Evolutionary conservation across 2,329 filamentous ascomycete species (phyloP), one percentile per base, ranked within the genome.

Genomic region (Pestalotiopsis sp.): DNA sequence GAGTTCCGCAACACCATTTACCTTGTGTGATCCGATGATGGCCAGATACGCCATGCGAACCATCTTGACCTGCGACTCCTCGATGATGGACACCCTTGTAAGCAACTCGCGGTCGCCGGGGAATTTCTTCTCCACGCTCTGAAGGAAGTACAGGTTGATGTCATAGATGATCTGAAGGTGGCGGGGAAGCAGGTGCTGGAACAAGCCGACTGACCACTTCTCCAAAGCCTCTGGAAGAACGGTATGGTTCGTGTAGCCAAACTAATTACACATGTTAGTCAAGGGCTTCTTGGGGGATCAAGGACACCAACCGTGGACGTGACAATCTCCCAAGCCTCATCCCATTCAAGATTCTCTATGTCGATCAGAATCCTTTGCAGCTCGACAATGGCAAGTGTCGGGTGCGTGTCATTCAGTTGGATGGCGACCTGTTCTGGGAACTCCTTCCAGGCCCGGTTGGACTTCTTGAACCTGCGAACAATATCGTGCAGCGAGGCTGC

Each of bases 111-210:
- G 90, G 73, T 98, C 94, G 67, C 93, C 90, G 59, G 96, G 96
- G 83, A 97, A 98, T 69, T 87, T 90, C 76, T 93, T 93, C 85
- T 99, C 96, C 17, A 99, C 95, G 23, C 82, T 86, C 78, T 98
- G 95, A 61, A 99, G 83, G 88, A 99, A 99, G 80, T 90, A 92
- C 60, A 98, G 83, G 83, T 99, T 99, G 85, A 99, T 97, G 75
- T 99, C 96, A 81, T 97, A 98, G 77, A 98, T 98, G 78, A 98
- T 97, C 80, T 98, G 93, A 66, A 99, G 86, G 80, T 99, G 96
- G 68, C 96, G 91, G 23, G 96, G 96, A 17, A 99, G 90, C 27
- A 99, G 89, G 76, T 98, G 92, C 83, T 98, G 95, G 77, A 99
- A 83, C 69, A 99, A 84, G 60, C 93, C 92, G 45, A 99, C 95